phyloP scores from a whole-genome alignment of 164 flowering plant species.

The Pachysandra terminalis region DNA sequence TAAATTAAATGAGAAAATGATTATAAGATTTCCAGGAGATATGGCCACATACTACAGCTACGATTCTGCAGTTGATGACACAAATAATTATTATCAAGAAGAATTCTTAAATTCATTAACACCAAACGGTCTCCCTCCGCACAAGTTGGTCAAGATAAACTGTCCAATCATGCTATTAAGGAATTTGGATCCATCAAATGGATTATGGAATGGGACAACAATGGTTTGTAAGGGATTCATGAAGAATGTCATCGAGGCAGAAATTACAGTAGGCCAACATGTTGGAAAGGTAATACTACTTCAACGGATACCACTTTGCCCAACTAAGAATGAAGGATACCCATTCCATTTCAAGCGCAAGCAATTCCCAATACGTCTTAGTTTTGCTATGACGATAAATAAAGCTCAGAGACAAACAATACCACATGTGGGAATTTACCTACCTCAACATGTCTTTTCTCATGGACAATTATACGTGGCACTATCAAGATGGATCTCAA shows the following conservation, averaged over 20 bases:
- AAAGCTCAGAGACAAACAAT: neutral
- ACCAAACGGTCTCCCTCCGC: no score
- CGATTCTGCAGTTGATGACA: no score
- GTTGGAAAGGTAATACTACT: neutral
- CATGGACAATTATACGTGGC: no score
- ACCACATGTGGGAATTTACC: no score
- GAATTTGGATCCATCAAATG: neutral
- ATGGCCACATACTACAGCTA: no score
- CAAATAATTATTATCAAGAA: no score
- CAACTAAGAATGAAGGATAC: neutral
- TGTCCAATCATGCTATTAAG: neutral
- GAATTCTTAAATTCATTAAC: no score
- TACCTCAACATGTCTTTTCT: no score
- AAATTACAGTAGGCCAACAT: neutral
- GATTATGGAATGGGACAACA: conserved; percentile 2
- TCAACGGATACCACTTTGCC: conserved; percentile 2
- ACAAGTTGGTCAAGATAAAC: no score
- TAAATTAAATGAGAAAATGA: no score
- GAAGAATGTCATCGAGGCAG: neutral
- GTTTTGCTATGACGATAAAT: conserved; percentile 8
- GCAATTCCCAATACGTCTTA: neutral
- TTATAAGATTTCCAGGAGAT: no score
- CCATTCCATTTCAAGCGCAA: neutral
- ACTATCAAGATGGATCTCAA: no score
- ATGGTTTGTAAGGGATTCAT: neutral